A percentile compares a stretch with the other conserved stretches of the same genome.
phyloP scores from a whole-genome alignment of 306 rosid genomes.

The Vicia villosa region DNA sequence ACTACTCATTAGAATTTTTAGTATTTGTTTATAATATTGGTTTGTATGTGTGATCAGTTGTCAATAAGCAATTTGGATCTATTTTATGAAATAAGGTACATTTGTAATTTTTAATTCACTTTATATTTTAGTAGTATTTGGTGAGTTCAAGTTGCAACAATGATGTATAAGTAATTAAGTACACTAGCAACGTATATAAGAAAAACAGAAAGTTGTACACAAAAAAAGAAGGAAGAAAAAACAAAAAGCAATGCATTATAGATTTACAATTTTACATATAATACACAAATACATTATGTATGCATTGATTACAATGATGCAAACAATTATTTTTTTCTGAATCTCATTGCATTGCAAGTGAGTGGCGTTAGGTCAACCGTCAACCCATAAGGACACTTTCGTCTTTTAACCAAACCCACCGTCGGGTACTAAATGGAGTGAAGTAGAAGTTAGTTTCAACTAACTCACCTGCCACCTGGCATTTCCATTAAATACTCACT shows the following conservation, averaged over 20 bases:
- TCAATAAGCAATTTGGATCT: not conserved
- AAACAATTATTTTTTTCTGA: not conserved
- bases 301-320: too few relatives aligned
- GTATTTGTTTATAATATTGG: too few relatives aligned
- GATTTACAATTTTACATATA: too few relatives aligned
- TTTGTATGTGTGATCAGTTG: not conserved
- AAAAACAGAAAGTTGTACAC: too few relatives aligned
- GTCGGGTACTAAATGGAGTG: conserved; percentile 37
- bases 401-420: conserved; percentile 9
- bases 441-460: conserved; percentile 47
- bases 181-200: too few relatives aligned
- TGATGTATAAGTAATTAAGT: too few relatives aligned
- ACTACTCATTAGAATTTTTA: too few relatives aligned
- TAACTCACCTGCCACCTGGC: conserved; percentile 42
- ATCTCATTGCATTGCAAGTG: not conserved
- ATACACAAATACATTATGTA: too few relatives aligned
- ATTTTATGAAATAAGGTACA: too few relatives aligned
- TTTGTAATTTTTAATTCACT: not conserved
- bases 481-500: conserved; percentile 35
- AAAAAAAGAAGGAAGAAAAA: too few relatives aligned
- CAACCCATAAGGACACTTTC: conserved; percentile 16
- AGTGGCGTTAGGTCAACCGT: conserved; percentile 20
- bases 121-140: too few relatives aligned
- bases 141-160: not conserved
- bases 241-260: too few relatives aligned